These are phyloP conservation scores for Pseudonectria foliicola DNA, from an alignment of 2,329 filamentous ascomycete species.

Conservation along the genomic window DNA sequence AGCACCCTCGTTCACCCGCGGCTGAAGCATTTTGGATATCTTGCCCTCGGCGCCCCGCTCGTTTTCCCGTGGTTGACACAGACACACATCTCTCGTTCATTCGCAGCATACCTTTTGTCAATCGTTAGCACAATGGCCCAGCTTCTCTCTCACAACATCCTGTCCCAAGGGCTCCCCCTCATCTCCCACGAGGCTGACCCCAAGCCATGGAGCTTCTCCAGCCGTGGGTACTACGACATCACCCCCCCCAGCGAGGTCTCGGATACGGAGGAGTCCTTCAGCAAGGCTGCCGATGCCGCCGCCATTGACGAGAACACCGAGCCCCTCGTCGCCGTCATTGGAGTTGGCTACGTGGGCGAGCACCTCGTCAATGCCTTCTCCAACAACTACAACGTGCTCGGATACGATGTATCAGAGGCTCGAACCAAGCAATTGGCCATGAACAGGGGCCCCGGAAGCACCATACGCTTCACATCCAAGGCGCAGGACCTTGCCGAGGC, in stretches of 20 bases:
- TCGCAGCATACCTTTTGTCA: conserved; percentile 11
- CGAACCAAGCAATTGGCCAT: conserved; percentile 29
- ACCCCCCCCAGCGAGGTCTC: conserved; percentile 27
- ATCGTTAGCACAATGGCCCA: conserved; percentile 22
- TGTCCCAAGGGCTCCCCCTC: conserved; percentile 16
- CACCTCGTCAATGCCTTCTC: conserved; percentile 41
- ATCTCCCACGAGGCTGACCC: conserved; percentile 10
- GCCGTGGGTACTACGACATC: conserved; percentile 24
- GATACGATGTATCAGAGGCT: conserved; percentile 39
- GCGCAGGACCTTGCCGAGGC: conserved; percentile 32
- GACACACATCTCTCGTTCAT: conserved; percentile 14
- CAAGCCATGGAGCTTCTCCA: conserved; percentile 18
- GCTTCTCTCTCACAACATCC: conserved; percentile 15
- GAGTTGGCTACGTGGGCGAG: conserved; percentile 46
- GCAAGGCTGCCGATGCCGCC: not conserved
- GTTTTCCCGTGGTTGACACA: conserved; percentile 2
- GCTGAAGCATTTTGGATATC: conserved; percentile 15
- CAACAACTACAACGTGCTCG: conserved; percentile 33
- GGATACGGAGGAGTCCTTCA: conserved; percentile 17
- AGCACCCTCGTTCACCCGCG: not conserved
- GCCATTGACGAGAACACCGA: conserved; percentile 11
- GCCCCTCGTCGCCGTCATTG: conserved; percentile 40
- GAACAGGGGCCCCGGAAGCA: conserved; percentile 20
- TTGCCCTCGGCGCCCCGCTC: conserved; percentile 9
- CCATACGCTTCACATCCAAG: conserved; percentile 31